phyloP scores from a whole-genome alignment of 768 basidiomycete genomes.

The Calocybe cyanea region DNA sequence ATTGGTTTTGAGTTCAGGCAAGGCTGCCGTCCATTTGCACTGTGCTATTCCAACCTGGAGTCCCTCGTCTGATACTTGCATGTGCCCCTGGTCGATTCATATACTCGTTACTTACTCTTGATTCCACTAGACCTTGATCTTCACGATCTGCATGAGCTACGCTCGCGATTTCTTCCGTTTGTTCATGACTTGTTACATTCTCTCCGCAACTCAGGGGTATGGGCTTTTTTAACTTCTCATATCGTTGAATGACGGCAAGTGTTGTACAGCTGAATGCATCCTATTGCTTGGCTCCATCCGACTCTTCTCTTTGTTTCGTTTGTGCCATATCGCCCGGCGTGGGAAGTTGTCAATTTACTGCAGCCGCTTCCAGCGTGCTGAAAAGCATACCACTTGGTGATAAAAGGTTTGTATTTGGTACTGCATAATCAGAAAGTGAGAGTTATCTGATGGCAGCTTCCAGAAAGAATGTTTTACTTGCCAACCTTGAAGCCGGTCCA shows the following conservation, averaged over 20 bases:
- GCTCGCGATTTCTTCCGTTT: constrained; percentile 57
- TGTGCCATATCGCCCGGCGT: constrained; percentile 46
- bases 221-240: constrained; percentile 17
- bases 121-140: constrained; percentile 52
- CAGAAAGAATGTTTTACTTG: constrained; percentile 27
- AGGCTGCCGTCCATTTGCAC: constrained; percentile 48
- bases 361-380: constrained; percentile 40
- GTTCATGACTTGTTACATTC: constrained; percentile 61
- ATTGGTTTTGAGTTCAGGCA: constrained; percentile 44
- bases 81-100: constrained; percentile 18
- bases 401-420: constrained; percentile 33
- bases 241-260: constrained; percentile 3
- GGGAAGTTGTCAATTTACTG: constrained; percentile 37
- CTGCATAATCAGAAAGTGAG: too few relatives aligned
- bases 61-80: constrained; percentile 55
- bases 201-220: constrained; percentile 58
- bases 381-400: constrained; percentile 36
- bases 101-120: background rate
- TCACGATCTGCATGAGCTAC: constrained; percentile 64
- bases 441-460: background rate
- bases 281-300: constrained; percentile 60
- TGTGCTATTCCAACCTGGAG: constrained; percentile 70
- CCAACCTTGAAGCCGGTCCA: constrained; percentile 47
- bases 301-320: constrained; percentile 55
- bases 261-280: constrained; percentile 51